phyloP scores from a whole-genome alignment of 2,329 filamentous ascomycete genomes.

The Penicillium crustosum region DNA sequence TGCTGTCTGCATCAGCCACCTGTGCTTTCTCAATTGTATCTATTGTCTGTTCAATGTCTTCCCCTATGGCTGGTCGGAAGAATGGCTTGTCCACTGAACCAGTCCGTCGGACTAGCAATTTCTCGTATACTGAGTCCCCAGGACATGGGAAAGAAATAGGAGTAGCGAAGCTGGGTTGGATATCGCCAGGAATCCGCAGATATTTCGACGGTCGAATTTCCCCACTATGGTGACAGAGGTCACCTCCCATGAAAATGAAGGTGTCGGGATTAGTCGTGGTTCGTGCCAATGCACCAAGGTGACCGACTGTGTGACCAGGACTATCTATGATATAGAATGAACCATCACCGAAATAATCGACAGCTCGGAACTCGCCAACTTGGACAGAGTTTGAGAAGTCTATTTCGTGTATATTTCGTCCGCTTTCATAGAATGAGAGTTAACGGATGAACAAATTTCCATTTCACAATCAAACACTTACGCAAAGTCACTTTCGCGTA shows the following conservation, averaged over 20 bases:
- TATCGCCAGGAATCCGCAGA: conserved; percentile 22
- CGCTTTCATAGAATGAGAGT: not conserved
- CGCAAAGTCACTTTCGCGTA: conserved; percentile 47
- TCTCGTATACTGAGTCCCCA: conserved; percentile 3
- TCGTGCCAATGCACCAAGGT: conserved; percentile 48
- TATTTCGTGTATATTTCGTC: conserved; percentile 27
- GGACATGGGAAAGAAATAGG: conserved; percentile 31
- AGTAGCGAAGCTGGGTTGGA: not conserved
- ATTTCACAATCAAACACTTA: conserved; percentile 8
- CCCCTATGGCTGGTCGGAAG: conserved; percentile 1
- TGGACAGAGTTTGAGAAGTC: conserved; percentile 10
- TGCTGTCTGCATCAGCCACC: conserved; percentile 28
- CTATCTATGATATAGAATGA: conserved; percentile 42
- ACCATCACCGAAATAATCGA: conserved; percentile 47
- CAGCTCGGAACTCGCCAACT: conserved; percentile 36
- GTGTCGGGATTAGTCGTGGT: conserved; percentile 34
- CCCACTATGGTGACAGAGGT: conserved; percentile 48
- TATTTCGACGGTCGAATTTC: conserved; percentile 48
- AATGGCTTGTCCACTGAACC: not conserved
- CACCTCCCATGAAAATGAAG: conserved; percentile 55
- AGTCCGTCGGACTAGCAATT: not conserved
- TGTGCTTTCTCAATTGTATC: conserved; percentile 18
- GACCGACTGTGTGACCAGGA: conserved; percentile 48
- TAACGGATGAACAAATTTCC: too few species aligned
- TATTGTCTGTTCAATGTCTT: not conserved